These are phyloP conservation scores for Rhodotorula sp. DNA, from an alignment of 1,284 basidiomycete genomes.

Conservation along the genomic window DNA sequence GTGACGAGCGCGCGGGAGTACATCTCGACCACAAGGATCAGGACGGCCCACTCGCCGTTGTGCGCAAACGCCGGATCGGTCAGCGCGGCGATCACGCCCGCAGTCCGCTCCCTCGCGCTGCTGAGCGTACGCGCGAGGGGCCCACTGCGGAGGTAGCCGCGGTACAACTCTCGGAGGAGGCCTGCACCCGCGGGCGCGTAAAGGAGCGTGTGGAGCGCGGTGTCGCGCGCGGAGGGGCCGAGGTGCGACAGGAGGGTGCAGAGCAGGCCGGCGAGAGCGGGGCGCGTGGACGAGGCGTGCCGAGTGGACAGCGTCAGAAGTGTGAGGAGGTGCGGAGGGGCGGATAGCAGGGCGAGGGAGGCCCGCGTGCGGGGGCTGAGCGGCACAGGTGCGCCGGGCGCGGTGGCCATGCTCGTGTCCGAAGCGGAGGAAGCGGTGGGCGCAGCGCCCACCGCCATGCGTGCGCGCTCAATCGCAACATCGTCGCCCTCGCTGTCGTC, in stretches of 20 bases:
- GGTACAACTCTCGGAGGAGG: constrained; percentile 72
- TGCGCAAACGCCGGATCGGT: constrained; percentile 37
- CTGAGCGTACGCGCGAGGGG: constrained; percentile 51
- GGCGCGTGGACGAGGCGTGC: constrained; percentile 51
- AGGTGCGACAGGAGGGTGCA: constrained; percentile 59
- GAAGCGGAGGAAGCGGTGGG: too few species aligned
- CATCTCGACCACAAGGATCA: constrained; percentile 79
- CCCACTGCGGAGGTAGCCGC: constrained; percentile 62
- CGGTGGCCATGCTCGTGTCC: constrained; percentile 3
- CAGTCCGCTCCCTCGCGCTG: constrained; percentile 52
- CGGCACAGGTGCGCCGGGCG: constrained; percentile 52
- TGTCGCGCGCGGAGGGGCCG: constrained; percentile 55
- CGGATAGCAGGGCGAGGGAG: constrained; percentile 60
- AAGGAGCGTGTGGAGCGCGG: constrained; percentile 53
- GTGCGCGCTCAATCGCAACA: constrained; percentile 12
- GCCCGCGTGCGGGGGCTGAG: constrained; percentile 56
- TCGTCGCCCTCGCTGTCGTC: constrained; percentile 37
- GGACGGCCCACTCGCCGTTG: constrained; percentile 55
- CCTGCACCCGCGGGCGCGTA: constrained; percentile 49
- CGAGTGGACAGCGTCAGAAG: constrained; percentile 52
- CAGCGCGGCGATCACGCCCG: constrained; percentile 32
- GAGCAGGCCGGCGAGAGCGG: constrained; percentile 59
- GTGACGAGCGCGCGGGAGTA: constrained; percentile 84
- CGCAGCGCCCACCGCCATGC: background rate
- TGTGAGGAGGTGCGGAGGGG: constrained; percentile 58